Evolutionary conservation across 208 protist genomes (phyloP).

Genomic region (Wallacemonas sp.): DNA sequence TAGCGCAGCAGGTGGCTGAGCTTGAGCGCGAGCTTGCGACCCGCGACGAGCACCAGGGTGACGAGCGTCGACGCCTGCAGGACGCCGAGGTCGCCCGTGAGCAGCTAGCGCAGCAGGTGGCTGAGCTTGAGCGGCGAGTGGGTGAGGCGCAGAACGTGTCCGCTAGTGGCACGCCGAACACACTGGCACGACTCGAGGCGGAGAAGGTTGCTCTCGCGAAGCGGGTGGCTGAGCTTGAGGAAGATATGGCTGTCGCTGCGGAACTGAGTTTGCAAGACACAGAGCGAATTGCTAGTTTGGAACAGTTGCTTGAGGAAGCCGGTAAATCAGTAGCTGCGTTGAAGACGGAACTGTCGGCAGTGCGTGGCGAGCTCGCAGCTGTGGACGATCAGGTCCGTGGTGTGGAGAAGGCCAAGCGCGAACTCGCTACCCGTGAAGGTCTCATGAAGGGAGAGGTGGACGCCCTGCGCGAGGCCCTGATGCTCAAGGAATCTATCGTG

Average conservation of each 20-base stretch:
- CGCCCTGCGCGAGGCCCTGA: slow-evolving; percentile 6
- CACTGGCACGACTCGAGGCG: background rate
- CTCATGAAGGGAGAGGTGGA: slow-evolving; percentile 4
- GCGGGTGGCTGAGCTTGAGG: background rate
- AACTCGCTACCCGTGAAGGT: background rate
- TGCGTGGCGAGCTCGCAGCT: background rate
- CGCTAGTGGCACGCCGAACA: too few species aligned
- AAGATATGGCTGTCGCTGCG: slow-evolving; percentile 1
- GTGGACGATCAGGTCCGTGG: background rate
- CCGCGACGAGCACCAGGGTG: background rate
- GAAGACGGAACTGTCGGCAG: background rate
- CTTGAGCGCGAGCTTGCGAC: slow-evolving; percentile 5
- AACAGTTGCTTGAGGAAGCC: background rate
- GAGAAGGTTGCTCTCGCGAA: background rate
- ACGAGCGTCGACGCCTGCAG: background rate
- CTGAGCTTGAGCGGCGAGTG: background rate
- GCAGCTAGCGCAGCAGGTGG: background rate
- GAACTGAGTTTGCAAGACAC: slow-evolving; percentile 6
- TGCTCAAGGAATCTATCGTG: slow-evolving; percentile 1
- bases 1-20: background rate
- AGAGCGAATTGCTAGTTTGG: background rate
- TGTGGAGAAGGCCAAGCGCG: background rate
- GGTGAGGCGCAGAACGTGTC: too few species aligned
- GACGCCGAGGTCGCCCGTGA: background rate
- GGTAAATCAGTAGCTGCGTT: too few species aligned